Evolutionary conservation across 257 asterid genomes (phyloP).

Genomic region (Ophiorrhiza pumila): DNA sequence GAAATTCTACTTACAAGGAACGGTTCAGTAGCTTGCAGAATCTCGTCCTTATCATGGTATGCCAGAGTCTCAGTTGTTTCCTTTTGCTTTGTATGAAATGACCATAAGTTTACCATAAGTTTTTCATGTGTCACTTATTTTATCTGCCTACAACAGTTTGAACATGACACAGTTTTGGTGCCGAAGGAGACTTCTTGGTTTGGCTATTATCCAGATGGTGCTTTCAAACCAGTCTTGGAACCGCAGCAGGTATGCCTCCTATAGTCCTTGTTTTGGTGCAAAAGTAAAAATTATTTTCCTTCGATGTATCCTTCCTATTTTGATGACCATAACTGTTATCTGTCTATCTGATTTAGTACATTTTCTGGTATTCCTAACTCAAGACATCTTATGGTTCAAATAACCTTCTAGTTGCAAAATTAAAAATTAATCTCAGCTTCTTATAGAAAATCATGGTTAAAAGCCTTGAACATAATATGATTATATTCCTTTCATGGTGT

Average conservation of each 20-base stretch:
- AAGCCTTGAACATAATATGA: too few relatives aligned
- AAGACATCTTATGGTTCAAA: too few relatives aligned
- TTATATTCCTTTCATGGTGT: background rate
- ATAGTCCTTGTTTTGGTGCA: background rate
- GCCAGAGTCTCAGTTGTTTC: slow-evolving; percentile 5
- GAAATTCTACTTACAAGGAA: slow-evolving; percentile 73
- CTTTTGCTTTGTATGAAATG: background rate
- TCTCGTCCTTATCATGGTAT: slow-evolving; percentile 88
- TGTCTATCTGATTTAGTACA: too few relatives aligned
- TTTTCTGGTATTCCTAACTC: background rate
- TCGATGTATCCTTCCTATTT: background rate
- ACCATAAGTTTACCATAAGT: too few relatives aligned
- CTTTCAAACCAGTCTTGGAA: slow-evolving; percentile 59
- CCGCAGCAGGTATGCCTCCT: slow-evolving; percentile 64
- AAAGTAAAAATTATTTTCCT: too few relatives aligned
- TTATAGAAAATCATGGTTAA: background rate
- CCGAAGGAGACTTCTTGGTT: slow-evolving; percentile 97
- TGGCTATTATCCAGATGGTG: slow-evolving; percentile 92
- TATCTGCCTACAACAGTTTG: slow-evolving; percentile 49
- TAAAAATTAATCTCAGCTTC: background rate
- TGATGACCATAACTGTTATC: background rate
- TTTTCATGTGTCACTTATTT: background rate
- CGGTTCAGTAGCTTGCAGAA: slow-evolving; percentile 77
- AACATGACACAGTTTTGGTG: slow-evolving; percentile 82
- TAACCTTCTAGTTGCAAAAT: background rate